phyloP scores from a whole-genome alignment of 208 protist species.

The Angomonas deanei region DNA sequence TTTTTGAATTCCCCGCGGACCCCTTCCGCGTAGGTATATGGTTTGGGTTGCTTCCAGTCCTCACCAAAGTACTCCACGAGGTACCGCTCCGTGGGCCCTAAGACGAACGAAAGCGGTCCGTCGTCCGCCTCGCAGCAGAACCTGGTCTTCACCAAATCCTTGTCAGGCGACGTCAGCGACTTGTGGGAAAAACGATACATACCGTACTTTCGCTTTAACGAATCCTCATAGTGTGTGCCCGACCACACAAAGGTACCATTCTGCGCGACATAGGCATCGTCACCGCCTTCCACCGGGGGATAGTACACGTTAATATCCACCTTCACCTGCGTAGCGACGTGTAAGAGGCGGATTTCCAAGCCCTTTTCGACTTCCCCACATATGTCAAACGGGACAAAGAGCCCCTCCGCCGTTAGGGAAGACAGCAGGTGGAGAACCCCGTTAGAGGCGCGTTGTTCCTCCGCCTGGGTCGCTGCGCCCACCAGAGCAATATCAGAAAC shows the following conservation, averaged over 20 bases:
- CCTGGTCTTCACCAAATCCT: slow-evolving; percentile 11
- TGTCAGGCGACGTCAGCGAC: slow-evolving; percentile 23
- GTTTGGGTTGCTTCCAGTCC: slow-evolving; percentile 66
- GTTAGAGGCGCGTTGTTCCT: background rate
- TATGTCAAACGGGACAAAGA: slow-evolving; percentile 67
- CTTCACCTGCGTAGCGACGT: slow-evolving; percentile 41
- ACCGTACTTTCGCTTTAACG: slow-evolving; percentile 31
- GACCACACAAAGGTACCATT: slow-evolving; percentile 69
- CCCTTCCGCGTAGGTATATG: slow-evolving; percentile 73
- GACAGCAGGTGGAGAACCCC: slow-evolving; percentile 31
- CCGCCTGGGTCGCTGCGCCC: too few species aligned
- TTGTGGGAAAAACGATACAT: slow-evolving; percentile 85
- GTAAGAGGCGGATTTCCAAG: slow-evolving; percentile 73
- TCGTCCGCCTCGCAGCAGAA: slow-evolving; percentile 26
- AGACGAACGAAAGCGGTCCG: slow-evolving; percentile 18
- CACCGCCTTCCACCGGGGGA: slow-evolving; percentile 20
- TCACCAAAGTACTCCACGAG: slow-evolving; percentile 78
- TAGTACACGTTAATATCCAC: slow-evolving; percentile 89
- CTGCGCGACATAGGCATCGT: slow-evolving; percentile 23
- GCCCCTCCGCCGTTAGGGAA: slow-evolving; percentile 16
- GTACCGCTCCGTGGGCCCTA: slow-evolving; percentile 56
- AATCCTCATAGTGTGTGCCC: slow-evolving; percentile 68
- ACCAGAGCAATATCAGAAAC: slow-evolving; percentile 9
- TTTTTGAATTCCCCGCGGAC: slow-evolving; percentile 76
- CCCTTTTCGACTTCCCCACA: slow-evolving; percentile 66